Evolutionary conservation across 2,329 filamentous ascomycete species (phyloP).

Genomic region (Aspergillus sp.): DNA sequence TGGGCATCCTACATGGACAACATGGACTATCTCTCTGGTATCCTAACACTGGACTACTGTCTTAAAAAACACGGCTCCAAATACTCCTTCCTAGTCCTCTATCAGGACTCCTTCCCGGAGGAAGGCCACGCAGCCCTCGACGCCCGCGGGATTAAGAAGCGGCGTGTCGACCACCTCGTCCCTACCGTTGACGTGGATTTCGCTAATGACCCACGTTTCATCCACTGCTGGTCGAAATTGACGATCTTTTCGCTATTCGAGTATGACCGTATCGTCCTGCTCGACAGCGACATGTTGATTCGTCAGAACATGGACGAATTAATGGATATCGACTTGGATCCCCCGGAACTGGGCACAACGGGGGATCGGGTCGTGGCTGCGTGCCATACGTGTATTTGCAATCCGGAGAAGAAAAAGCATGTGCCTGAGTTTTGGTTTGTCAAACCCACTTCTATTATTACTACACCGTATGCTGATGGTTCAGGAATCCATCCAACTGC

Average conservation of each 20-base stretch:
- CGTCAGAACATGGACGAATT: slow-evolving; percentile 85
- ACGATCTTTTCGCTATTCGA: slow-evolving; percentile 70
- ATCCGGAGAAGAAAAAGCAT: slow-evolving; percentile 71
- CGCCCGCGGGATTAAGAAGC: slow-evolving; percentile 63
- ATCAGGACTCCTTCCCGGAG: slow-evolving; percentile 70
- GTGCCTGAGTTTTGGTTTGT: slow-evolving; percentile 69
- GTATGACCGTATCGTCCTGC: slow-evolving; percentile 74
- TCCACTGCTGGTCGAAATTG: slow-evolving; percentile 87
- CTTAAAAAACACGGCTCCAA: slow-evolving; percentile 60
- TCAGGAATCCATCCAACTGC: slow-evolving; percentile 52
- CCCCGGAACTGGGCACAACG: slow-evolving; percentile 35
- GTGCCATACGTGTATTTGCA: slow-evolving; percentile 80
- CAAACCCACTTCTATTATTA: too few species aligned
- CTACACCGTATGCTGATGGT: too few species aligned
- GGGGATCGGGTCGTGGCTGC: slow-evolving; percentile 72
- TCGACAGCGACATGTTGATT: slow-evolving; percentile 86
- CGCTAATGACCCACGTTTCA: slow-evolving; percentile 74
- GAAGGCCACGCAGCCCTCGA: slow-evolving; percentile 66
- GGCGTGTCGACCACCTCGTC: slow-evolving; percentile 67
- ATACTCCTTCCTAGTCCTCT: slow-evolving; percentile 78
- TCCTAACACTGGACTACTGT: slow-evolving; percentile 75
- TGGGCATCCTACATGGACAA: slow-evolving; percentile 90
- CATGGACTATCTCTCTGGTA: slow-evolving; percentile 72
- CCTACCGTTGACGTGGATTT: slow-evolving; percentile 64
- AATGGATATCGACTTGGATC: slow-evolving; percentile 74